Base-by-base conservation (phyloP, 257 asterid species). In the Solanum chmielewskii region DNA sequence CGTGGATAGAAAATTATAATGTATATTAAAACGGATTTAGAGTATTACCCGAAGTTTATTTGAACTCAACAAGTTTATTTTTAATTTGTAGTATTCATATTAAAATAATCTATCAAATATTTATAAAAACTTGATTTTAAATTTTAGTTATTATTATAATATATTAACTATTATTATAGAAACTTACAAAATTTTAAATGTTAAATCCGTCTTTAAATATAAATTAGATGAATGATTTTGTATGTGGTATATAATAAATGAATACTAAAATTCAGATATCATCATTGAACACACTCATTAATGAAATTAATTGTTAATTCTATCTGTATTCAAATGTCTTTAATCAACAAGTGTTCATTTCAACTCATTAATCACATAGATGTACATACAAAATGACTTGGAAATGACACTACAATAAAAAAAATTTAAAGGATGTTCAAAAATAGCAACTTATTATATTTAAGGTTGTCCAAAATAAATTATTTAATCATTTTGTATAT, bases 31-130 rank as follows among this genome's bases (percentile, higher is more conserved):
- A n/a, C 5, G 4, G 8, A 66, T 12, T 4, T 66, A 66, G 27
- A 66, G 31, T 27, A 3, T 27, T 33, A n/a, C 2, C 0, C 11
- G 7, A 0, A 0, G 16, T 64, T 64, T 3, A 64, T 0, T 20
- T 66, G 74, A 66, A 66, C 74, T 0, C 0, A 12, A 6, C 27
- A 66, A 11, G 4, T n/a, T 25, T 11, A 1, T 45, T 66, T 25
- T 13, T 5, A 27, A 27, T 13, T 12, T 9, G 7, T 9, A 9
- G 2, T 64, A 64, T 25, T n/a, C 29, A 2, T 59, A 59, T 8
- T 59, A 21, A 59, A 59, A 56, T 56, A 56, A 45, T 45, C 0
- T 56, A 56, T 56, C n/a, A 56, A 56, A 52, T 52, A 16, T 52
- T 52, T 52, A 52, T 52, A 16, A 52, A 16, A 52, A 16, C 0